Evolutionary conservation across 495 filamentous ascomycete species (phyloP).

Genomic region (Platismatia glauca): DNA sequence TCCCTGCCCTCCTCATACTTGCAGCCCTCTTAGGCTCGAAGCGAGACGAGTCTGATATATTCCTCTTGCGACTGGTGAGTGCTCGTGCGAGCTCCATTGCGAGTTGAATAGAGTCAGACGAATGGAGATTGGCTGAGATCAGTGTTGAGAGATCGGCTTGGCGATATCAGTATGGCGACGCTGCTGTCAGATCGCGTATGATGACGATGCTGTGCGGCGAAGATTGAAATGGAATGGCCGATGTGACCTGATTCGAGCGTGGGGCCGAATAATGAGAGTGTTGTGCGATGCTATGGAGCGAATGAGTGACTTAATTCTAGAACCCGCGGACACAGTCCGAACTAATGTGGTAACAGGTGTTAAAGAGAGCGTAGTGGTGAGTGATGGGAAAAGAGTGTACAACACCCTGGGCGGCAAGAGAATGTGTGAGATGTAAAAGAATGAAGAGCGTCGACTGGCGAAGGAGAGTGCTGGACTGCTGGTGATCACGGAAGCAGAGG

Average conservation of each 20-base stretch:
- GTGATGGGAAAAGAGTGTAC: conserved; percentile 28
- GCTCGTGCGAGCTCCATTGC: conserved; percentile 54
- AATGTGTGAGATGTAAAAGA: conserved; percentile 31
- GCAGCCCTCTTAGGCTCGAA: conserved; percentile 43
- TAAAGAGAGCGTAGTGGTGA: conserved; percentile 29
- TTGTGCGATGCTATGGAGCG: conserved; percentile 18
- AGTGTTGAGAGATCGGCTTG: conserved; percentile 1
- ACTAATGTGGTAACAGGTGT: conserved; percentile 6
- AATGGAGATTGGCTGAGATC: conserved; percentile 19
- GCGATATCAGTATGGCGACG: conserved; percentile 4
- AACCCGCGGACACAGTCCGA: conserved; percentile 24
- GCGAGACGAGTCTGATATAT: conserved; percentile 37
- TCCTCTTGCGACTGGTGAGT: conserved; percentile 54
- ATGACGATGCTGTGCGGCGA: conserved; percentile 13
- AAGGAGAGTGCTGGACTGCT: conserved; percentile 33
- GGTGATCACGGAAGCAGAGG: conserved; percentile 28
- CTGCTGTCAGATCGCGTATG: conserved; percentile 1
- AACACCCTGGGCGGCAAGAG: conserved; percentile 28
- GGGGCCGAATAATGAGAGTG: conserved; percentile 20
- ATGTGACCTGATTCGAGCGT: conserved; percentile 11
- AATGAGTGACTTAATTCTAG: conserved; percentile 6
- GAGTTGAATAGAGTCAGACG: conserved; percentile 31
- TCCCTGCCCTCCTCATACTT: conserved; percentile 39
- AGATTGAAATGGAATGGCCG: conserved; percentile 1
- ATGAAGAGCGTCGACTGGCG: conserved; percentile 35